Evolutionary conservation across 805 yeast genomes (phyloP), one percentile per base, ranked within the genome.

Genomic region (Metschnikowia matae): DNA sequence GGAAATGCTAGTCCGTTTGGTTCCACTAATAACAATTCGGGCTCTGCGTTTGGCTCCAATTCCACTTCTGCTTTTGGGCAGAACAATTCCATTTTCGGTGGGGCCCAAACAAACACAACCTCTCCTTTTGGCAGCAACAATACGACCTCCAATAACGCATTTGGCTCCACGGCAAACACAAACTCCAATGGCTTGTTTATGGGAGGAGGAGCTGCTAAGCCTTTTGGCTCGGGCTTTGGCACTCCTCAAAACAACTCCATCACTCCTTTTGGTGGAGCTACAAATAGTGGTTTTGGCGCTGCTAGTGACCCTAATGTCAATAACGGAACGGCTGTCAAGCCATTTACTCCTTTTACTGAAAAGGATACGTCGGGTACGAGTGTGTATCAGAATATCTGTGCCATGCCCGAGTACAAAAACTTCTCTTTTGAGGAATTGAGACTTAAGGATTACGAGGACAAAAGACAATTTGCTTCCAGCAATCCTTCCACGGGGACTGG

Each of bases 381-480:
- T 48, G 69, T 75, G 45, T 91, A 75, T 69, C 89, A 92, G 67
- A 82, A 82, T 58, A 85, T 94, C 54, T 74, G 87, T 10, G 80
- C 88, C 41, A 91, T 94, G 97, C 96, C 96, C 4, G 96, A 89
- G 66, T 94, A 92, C 64, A 79, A 78, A 59, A 83, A 83, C 58
- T 87, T 68, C 60, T 87, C 96, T 0, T 80, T 84, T 62, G 97
- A 90, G 66, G 99, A 94, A 65, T 79, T 94, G 67, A 80, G 99
- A 63, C 73, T 79, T 58, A 92, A 86, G 66, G 99, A 94, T 69
- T 94, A 94, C 65, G 81, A 82, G 59, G 87, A 83, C 55, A 81
- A 81, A 48, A 77, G 94, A 62, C 77, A 81, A 53, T 81, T 56
- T 54, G 91, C 88, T 14, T 81, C 72, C 54, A 62, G 61, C 1